Evolutionary conservation across 352 stramenopile species (phyloP), one percentile per base, ranked within the genome.

Genomic region (Globisporangium emineosum): DNA sequence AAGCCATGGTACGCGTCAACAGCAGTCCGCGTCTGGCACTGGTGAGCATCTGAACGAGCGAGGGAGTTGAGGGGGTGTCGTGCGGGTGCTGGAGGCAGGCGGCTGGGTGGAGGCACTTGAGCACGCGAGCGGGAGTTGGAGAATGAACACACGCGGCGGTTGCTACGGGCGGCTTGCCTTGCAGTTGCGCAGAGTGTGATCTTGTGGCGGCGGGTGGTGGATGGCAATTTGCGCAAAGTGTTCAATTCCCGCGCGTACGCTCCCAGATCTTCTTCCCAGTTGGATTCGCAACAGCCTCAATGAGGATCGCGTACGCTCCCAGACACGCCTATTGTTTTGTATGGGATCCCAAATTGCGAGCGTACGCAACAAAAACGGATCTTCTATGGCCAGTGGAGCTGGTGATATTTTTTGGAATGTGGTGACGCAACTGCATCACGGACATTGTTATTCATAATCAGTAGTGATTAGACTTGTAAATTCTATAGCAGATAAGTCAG

Each of bases 101-200:
- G 32, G 32, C 13, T 12, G 32, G 32, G 13, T 4, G 32, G 8
- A 40, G 49, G 25, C 51, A 23, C 27, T 27, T 57, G 51, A 23
- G 51, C 51, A 51, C 43, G 50, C 54, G 29, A 57, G 60, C 25
- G 75, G 53, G 55, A 62, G 51, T 72, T 79, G 54, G 32, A 29
- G 69, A 80, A 68, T 79, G 72, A 74, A 42, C 40, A 10, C 13
- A 17, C 21, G 40, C 15, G 37, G 37, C 15, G 23, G 21, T 54
- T 27, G 23, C 47, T 17, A 53, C 23, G 32, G 47, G 23, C 10
- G 25, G 21, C 10, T 33, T 30, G 21, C 21, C 29, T 32, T 19
- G 25, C 25, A 30, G 25, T 33, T 25, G n/a, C 47, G 23, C 19
- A 23, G n/a, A 21, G 6, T 25, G 42, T 47, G 40, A 27, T 12